Evolutionary conservation across 768 basidiomycete genomes (phyloP).

Genomic region (Amanita thiersii): DNA sequence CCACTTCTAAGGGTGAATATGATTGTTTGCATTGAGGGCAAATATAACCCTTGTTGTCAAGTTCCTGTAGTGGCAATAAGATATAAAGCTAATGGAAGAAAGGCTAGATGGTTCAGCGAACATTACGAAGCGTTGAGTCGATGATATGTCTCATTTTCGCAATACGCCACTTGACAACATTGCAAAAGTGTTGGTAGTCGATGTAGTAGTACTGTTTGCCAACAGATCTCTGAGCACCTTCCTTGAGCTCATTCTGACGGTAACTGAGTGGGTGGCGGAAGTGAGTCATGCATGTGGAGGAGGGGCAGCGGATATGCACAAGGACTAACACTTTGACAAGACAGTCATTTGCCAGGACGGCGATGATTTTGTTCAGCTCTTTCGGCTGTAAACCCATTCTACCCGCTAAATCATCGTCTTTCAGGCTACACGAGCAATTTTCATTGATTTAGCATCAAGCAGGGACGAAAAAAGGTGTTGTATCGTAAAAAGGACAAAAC

Average conservation of each 20-base stretch:
- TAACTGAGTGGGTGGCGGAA: constrained; percentile 51
- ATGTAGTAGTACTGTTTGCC: constrained; percentile 95
- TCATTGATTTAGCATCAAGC: constrained; percentile 14
- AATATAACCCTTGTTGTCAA: constrained; percentile 96
- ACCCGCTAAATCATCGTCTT: constrained; percentile 90
- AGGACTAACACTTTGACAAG: constrained; percentile 65
- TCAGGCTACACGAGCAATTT: constrained; percentile 50
- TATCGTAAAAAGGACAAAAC: constrained; percentile 16
- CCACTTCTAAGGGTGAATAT: constrained; percentile 81
- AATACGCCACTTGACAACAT: constrained; percentile 96
- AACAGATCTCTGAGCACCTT: constrained; percentile 80
- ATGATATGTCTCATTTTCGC: constrained; percentile 88
- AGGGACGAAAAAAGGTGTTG: constrained; percentile 7
- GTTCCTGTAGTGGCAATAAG: constrained; percentile 50
- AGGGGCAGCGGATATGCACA: background rate
- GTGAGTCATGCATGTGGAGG: background rate
- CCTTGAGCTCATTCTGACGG: constrained; percentile 87
- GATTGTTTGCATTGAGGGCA: constrained; percentile 83
- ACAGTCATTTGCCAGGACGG: constrained; percentile 69
- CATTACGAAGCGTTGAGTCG: constrained; percentile 85
- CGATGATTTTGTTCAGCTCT: constrained; percentile 85
- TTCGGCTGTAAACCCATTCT: constrained; percentile 85
- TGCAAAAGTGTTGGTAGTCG: constrained; percentile 91
- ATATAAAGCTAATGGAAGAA: background rate
- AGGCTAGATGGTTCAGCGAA: constrained; percentile 25